Percentiles rank a stretch among this genome's conserved stretches.
Evolutionary conservation across 257 asterid genomes (phyloP).

Genomic region (Galeopsis tetrahit): DNA sequence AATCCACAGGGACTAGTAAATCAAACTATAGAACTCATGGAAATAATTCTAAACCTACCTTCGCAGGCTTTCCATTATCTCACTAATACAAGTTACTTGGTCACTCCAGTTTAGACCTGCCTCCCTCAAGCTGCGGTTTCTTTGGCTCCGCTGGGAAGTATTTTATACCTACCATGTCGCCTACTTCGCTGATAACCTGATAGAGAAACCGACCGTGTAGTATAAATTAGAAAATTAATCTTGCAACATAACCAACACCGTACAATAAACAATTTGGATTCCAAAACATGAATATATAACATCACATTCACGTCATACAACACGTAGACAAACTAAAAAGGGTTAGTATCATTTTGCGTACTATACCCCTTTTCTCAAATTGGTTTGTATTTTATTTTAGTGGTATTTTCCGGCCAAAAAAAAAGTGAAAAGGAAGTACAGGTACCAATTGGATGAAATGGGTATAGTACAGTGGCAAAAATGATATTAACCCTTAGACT

Average conservation of each 20-base stretch:
- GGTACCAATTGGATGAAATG: background rate
- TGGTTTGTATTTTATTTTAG: no score
- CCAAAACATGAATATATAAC: background rate
- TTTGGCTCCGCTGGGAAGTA: slow-evolving; percentile 87
- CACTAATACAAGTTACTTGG: background rate
- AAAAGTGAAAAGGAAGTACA: background rate
- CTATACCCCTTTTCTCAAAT: no score
- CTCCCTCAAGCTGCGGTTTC: slow-evolving; percentile 74
- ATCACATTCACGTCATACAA: background rate
- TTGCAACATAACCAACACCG: background rate
- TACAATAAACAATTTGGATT: background rate
- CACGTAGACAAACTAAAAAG: slow-evolving; percentile 13
- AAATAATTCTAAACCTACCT: slow-evolving; percentile 6
- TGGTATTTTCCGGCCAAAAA: no score
- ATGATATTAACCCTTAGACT: no score
- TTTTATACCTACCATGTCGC: slow-evolving; percentile 83
- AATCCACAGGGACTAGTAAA: slow-evolving; percentile 12
- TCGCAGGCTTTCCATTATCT: slow-evolving; percentile 8
- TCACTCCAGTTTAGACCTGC: slow-evolving; percentile 66
- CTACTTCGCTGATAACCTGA: slow-evolving; percentile 81
- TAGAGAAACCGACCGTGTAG: background rate
- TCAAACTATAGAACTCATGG: background rate
- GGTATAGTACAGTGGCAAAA: no score
- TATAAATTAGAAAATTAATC: slow-evolving; percentile 1
- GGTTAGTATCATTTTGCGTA: no score